Evolutionary conservation across 1,139 yeast genomes (phyloP), one percentile per base, ranked within the genome.

Genomic region (Arxiozyma bovina): DNA sequence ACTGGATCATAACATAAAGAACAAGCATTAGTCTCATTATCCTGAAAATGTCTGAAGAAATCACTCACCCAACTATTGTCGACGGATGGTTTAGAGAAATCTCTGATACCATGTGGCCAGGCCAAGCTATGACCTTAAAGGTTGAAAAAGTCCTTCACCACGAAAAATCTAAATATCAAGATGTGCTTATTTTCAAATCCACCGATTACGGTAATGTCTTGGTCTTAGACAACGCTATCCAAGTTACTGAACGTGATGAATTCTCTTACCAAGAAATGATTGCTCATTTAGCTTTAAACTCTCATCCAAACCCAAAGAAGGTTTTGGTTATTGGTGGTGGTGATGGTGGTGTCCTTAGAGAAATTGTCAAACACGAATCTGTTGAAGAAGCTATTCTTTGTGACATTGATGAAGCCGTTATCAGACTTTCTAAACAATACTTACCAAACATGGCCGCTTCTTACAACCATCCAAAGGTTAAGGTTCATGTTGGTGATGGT

Each of bases 181-280:
- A 88, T 67, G 88, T 90, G 34, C 76, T 90, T 58, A 93, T 90
- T 52, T 90, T 90, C 77, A 85, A 88, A 73, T 85, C 94, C 52
- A 81, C 91, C 49, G 83, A 84, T 70, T 89, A 87, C 71, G 97
- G 97, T 63, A 90, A 90, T 66, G 97, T 90, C 44, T 77, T 90
- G 63, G 96, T 89, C 30, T 78, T 90, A 65, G 97, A 90, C 73
- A 90, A 91, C 60, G 90, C 88, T 57, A 86, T 90, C 66, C 97
- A 90, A 74, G 93, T 85, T 55, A 88, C 96, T 51, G 97, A 90
- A 74, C 81, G 96, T 67, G 97, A 90, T 69, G 97, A 90, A 74
- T 90, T 88, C 72, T 82, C 96, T 53, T 88, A 88, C 76, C 97
- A 90, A 75, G 97, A 90, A 73, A 88, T 90, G 96, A 90, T 90